Evolutionary conservation across 495 filamentous ascomycete species (phyloP).

Genomic region (Hypoxylon intermedium): DNA sequence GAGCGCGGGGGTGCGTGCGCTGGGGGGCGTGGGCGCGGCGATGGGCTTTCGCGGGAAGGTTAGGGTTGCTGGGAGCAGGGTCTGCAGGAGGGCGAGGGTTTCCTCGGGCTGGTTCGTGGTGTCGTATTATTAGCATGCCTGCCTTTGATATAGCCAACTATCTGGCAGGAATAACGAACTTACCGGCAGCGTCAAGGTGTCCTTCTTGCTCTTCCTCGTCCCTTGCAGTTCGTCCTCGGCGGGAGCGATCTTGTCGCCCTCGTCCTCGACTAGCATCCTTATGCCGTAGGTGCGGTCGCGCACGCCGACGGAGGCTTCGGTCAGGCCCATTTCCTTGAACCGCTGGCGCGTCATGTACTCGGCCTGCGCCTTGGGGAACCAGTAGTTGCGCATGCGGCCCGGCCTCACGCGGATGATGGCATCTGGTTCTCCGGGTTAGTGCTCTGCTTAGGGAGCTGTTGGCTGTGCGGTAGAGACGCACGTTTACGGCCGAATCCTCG

Average conservation of each 20-base stretch:
- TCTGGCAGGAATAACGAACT: too few species aligned
- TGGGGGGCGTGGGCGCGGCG: background rate
- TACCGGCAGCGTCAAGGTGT: slow-evolving; percentile 29
- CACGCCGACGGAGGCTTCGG: slow-evolving; percentile 49
- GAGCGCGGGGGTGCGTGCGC: background rate
- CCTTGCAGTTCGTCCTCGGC: background rate
- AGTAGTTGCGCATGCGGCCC: slow-evolving; percentile 58
- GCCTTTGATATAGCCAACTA: too few species aligned
- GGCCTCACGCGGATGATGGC: slow-evolving; percentile 53
- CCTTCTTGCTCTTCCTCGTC: slow-evolving; percentile 30
- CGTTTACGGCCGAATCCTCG: slow-evolving; percentile 65
- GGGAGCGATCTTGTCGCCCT: background rate
- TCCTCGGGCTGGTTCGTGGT: slow-evolving; percentile 31
- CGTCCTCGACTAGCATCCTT: slow-evolving; percentile 13
- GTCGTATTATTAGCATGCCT: slow-evolving; percentile 13
- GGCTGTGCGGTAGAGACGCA: too few species aligned
- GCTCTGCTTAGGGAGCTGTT: too few species aligned
- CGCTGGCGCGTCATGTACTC: slow-evolving; percentile 55
- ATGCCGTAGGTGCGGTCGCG: slow-evolving; percentile 49
- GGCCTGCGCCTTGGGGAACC: slow-evolving; percentile 51
- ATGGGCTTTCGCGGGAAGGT: slow-evolving; percentile 79
- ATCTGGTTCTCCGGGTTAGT: slow-evolving; percentile 35
- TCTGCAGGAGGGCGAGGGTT: slow-evolving; percentile 79
- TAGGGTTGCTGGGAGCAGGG: slow-evolving; percentile 86
- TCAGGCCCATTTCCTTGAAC: slow-evolving; percentile 50